Conservation (phyloP, 177 flowering plant species). For the Vitis hybrid region DNA sequence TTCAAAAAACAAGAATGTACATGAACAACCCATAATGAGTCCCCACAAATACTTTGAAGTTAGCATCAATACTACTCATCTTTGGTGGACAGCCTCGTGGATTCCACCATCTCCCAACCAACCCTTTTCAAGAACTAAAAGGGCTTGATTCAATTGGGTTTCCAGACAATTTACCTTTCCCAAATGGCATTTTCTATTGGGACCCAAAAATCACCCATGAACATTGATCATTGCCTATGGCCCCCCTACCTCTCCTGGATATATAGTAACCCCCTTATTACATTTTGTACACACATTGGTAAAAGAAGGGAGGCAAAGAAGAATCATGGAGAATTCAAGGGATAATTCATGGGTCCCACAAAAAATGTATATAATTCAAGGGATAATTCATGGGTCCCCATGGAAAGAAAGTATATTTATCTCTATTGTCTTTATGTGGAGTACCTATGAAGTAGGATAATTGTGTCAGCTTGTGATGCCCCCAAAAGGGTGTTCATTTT, state of each 20-base stretch:
- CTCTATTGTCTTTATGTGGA: conserved; percentile 4
- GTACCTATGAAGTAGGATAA: conserved; percentile 12
- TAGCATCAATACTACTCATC: background rate
- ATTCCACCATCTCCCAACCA: background rate
- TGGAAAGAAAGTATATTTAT: background rate
- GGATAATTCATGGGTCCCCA: background rate
- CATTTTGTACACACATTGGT: background rate
- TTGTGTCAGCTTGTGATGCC: conserved; percentile 11
- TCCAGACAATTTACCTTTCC: background rate
- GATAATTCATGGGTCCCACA: background rate
- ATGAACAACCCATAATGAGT: too few relatives aligned
- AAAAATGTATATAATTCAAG: background rate
- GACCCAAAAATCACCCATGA: conserved; percentile 9
- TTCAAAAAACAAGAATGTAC: too few relatives aligned
- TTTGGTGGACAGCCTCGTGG: background rate
- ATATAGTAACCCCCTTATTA: background rate
- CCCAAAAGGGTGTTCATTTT: conserved; percentile 25
- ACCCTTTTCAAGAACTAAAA: background rate
- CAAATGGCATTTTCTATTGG: background rate
- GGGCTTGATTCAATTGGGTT: background rate
- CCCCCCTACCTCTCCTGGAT: background rate
- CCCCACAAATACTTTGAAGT: too few relatives aligned
- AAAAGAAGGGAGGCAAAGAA: background rate
- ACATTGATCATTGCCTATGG: conserved; percentile 6
- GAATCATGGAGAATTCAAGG: background rate